phyloP scores from a whole-genome alignment of 164 flowering plant species.

The Buxus sempervirens region DNA sequence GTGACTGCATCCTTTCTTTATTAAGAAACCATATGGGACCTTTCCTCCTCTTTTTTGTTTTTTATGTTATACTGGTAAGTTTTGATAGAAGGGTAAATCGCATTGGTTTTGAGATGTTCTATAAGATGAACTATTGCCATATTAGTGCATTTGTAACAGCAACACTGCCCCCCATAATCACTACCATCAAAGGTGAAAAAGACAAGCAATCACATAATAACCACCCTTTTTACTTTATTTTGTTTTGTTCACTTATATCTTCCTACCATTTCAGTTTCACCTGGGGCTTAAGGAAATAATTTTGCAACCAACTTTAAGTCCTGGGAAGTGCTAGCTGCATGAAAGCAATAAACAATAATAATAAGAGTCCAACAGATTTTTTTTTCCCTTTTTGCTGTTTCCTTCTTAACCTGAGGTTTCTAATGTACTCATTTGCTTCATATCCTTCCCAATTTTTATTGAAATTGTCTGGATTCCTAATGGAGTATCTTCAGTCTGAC shows the following conservation, averaged over 20 bases:
- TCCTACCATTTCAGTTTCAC: not conserved
- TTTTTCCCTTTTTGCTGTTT: no score
- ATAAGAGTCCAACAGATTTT: not conserved
- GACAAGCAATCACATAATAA: slow-evolving; percentile 5
- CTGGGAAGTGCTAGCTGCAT: not conserved
- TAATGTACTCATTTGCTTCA: no score
- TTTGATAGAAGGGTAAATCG: no score
- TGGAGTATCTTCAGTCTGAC: no score
- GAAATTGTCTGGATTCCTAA: not conserved
- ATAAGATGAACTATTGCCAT: not conserved
- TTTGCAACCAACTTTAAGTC: not conserved
- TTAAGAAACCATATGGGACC: not conserved
- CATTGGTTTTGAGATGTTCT: no score
- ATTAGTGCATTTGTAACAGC: not conserved
- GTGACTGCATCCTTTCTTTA: not conserved
- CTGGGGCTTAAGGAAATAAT: not conserved
- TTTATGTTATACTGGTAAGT: no score
- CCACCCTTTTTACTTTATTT: not conserved
- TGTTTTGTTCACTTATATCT: no score
- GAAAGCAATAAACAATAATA: not conserved
- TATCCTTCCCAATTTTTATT: not conserved
- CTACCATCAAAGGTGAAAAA: slow-evolving; percentile 4
- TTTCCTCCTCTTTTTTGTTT: no score
- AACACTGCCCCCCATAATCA: not conserved
- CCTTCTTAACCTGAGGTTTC: no score